Evolutionary conservation across 192 early-diverging fungal species (phyloP), one percentile per base, ranked within the genome.

Genomic region (Entomortierella lignicola): DNA sequence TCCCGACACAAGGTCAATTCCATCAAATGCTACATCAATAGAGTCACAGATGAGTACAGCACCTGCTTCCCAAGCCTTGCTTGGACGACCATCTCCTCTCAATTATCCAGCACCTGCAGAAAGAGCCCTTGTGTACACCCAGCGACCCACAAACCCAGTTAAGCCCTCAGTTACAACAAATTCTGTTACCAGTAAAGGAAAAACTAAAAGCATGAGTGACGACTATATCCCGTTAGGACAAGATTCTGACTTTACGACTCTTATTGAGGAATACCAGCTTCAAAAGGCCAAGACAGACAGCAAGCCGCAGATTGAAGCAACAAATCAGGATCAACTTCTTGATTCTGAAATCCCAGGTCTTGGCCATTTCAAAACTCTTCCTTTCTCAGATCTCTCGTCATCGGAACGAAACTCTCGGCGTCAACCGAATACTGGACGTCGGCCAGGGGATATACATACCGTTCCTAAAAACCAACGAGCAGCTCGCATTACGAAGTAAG

Each of bases 221-320:
- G 30, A 23, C 26, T 1, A 2, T 15, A 23, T 25, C 12, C 18
- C 7, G 23, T 5, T 20, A 17, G 29, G n/a, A 47, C 25, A 27
- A 15, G 48, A 55, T 11, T 18, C 48, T 11, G 71, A 72, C 42
- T 74, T 74, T 26, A 66, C 27, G 4, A 30, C 42, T 0, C 72
- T 74, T 27, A 50, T 74, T 21, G 72, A 56, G 2, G 72, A 74
- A 50, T 74, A 74, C 48, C 63, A 74, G 37, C 61, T 55, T 7
- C 42, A 44, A 62, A 65, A 55, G 25, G 55, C 71, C 39, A 66
- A 34, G 29, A 41, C 60, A 12, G 58, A 65, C 12, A 61, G 8
- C 37, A 53, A 32, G 34, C 2, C 31, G 20, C 32, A 25, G 2
- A 8, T 42, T 8, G 29, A 8, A 15, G 34, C 25, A 3, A 32